Conservation (phyloP, 1,284 basidiomycete genomes). For the Sporisorium sorghi region DNA sequence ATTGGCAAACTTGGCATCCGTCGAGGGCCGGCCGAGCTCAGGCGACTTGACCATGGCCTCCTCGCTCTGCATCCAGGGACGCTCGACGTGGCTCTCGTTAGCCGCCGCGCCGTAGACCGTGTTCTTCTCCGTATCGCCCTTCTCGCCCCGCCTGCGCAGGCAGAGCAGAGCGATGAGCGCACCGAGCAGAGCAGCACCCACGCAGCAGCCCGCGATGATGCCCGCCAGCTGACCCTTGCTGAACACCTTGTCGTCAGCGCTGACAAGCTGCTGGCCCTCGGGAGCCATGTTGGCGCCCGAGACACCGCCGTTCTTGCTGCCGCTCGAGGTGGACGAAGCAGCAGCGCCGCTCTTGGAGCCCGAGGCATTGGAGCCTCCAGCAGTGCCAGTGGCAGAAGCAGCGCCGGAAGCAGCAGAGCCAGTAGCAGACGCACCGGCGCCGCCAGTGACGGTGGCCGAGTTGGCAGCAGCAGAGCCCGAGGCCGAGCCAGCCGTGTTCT, state of each 20-base stretch:
- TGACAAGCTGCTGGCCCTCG: constrained; percentile 34
- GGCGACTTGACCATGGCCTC: constrained; percentile 49
- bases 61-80: constrained; percentile 55
- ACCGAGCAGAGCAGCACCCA: constrained; percentile 59
- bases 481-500: constrained; percentile 22
- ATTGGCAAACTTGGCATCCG: constrained; percentile 38
- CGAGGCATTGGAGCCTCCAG: neutral
- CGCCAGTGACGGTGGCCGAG: constrained; percentile 32
- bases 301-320: constrained; percentile 11
- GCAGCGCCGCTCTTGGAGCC: constrained; percentile 15
- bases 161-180: constrained; percentile 48
- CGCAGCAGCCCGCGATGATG: constrained; percentile 55
- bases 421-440: constrained; percentile 17
- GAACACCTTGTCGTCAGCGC: constrained; percentile 36
- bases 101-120: constrained; percentile 37
- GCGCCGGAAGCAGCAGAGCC: constrained; percentile 1
- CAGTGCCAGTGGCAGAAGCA: constrained; percentile 12
- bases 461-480: constrained; percentile 18
- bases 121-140: constrained; percentile 42
- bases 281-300: constrained; percentile 26
- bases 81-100: constrained; percentile 50
- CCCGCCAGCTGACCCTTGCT: constrained; percentile 51
- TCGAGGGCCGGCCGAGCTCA: constrained; percentile 38
- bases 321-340: constrained; percentile 17
- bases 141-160: constrained; percentile 39